Evolutionary conservation across 2,329 filamentous ascomycete genomes (phyloP).

Genomic region (Penicillium paneum): DNA sequence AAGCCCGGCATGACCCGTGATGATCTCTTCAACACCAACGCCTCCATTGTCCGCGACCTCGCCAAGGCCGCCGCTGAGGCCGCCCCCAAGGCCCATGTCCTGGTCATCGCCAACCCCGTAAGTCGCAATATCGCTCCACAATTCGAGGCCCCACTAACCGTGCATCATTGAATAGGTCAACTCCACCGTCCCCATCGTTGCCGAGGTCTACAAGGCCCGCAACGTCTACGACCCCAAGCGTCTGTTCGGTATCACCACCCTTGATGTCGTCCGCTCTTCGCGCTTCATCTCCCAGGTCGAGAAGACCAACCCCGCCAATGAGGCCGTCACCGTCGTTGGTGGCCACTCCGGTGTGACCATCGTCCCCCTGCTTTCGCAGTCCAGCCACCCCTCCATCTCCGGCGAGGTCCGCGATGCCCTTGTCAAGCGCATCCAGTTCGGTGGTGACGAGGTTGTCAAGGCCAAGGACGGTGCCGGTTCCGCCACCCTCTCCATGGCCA

Average conservation of each 20-base stretch:
- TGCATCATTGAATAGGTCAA: conserved; percentile 62
- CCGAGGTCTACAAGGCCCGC: conserved; percentile 91
- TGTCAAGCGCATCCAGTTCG: conserved; percentile 94
- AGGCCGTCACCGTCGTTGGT: conserved; percentile 94
- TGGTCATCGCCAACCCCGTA: conserved; percentile 97
- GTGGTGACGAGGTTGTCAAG: conserved; percentile 98
- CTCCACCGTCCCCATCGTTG: conserved; percentile 96
- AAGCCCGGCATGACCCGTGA: conserved; percentile 99
- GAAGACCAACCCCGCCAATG: conserved; percentile 80
- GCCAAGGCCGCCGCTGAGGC: conserved; percentile 90
- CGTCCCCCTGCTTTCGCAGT: conserved; percentile 94
- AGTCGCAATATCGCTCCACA: conserved; percentile 20
- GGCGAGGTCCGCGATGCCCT: conserved; percentile 72
- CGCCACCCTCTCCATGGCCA: conserved; percentile 97
- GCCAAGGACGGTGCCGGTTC: conserved; percentile 98
- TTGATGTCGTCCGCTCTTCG: conserved; percentile 95
- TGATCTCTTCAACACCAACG: conserved; percentile 99
- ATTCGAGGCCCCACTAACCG: not conserved
- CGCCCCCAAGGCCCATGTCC: conserved; percentile 86
- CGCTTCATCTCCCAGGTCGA: conserved; percentile 97
- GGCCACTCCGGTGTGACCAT: conserved; percentile 98
- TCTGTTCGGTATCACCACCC: conserved; percentile 98
- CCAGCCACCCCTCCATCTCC: conserved; percentile 76
- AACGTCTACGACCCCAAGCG: conserved; percentile 99
- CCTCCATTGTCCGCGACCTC: conserved; percentile 96